phyloP scores from a whole-genome alignment of 768 basidiomycete species.

The Dioszegia hungarica region DNA sequence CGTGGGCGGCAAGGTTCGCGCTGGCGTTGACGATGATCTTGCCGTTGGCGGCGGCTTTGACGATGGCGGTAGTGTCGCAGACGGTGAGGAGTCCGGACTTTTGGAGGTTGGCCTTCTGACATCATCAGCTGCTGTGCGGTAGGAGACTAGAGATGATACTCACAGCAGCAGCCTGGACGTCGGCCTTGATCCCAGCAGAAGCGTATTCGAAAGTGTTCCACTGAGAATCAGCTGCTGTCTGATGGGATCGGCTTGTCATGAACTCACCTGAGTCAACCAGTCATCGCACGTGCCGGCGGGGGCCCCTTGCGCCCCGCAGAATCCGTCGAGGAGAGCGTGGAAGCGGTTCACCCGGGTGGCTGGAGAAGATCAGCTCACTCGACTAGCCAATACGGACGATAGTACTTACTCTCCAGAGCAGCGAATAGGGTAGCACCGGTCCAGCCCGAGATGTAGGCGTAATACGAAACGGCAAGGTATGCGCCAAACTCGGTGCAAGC shows the following conservation, averaged over 20 bases:
- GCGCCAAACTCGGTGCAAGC: conserved; percentile 8
- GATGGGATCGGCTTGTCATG: too few species aligned
- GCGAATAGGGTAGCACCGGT: conserved; percentile 12
- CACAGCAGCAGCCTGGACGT: not conserved
- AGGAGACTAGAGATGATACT: not conserved
- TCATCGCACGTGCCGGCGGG: conserved; percentile 7
- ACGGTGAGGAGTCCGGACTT: not conserved
- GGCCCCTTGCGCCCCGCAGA: not conserved
- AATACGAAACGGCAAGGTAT: conserved; percentile 9
- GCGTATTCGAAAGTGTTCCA: not conserved
- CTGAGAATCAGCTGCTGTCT: not conserved
- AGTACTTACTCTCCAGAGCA: conserved; percentile 8
- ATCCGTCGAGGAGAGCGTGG: not conserved
- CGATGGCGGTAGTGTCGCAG: not conserved
- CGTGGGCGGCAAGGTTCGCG: conserved; percentile 4
- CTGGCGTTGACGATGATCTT: not conserved
- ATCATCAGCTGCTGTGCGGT: not conserved
- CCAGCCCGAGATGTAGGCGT: conserved; percentile 8
- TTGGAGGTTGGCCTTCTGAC: not conserved
- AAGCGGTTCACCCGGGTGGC: conserved; percentile 8
- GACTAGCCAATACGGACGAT: not conserved
- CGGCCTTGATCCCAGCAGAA: not conserved
- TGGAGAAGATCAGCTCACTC: not conserved
- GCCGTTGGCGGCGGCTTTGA: not conserved
- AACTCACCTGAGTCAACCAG: conserved; percentile 6